Evolutionary conservation across 1,139 yeast species (phyloP), one percentile per base, ranked within the genome.

Genomic region (Arxiozyma telluris): DNA sequence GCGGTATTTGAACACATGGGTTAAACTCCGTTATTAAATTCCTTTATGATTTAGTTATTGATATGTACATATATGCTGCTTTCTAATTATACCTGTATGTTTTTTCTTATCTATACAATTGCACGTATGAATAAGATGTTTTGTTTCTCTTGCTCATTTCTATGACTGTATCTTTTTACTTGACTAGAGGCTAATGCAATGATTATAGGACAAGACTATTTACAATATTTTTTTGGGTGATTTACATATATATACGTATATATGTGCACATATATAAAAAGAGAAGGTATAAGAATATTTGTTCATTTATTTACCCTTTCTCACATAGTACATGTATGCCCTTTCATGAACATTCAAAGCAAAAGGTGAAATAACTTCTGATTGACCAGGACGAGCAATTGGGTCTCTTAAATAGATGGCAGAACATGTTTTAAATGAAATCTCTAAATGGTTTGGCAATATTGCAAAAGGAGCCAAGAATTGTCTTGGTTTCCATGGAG

Each of bases 401-500:
- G 98, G 98, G 70, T 93, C 96, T 73, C 97, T 84, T 71, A 93
- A 75, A 72, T 93, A 93, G 38, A 93, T 85, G 12, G 97, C 98
- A 71, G 91, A 96, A 69, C 98, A 91, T 9, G 97, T 89, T 58
- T 81, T 80, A 71, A 88, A 91, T 22, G 95, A 87, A 44, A 94
- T 76, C 72, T 93, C 98, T 57, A 93, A 76, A 71, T 93, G 98
- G 58, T 87, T 84, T 34, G 98, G 98, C 62, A 89, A 79, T 57
- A 93, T 80, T 18, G 98, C 94, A 71, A 91, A 89, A 49, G 96
- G 94, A 5, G 96, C 91, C 59, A 93, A 73, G 72, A 91, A 93
- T 46, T 93, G 95, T 73, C 96, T 84, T 58, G 97, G 96, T 56
- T 84, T 79, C 97, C 97, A 93, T 53, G 98, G 98, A 9, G 98